Evolutionary conservation across 768 basidiomycete genomes (phyloP).

Genomic region (Agrocybe chaxingu): DNA sequence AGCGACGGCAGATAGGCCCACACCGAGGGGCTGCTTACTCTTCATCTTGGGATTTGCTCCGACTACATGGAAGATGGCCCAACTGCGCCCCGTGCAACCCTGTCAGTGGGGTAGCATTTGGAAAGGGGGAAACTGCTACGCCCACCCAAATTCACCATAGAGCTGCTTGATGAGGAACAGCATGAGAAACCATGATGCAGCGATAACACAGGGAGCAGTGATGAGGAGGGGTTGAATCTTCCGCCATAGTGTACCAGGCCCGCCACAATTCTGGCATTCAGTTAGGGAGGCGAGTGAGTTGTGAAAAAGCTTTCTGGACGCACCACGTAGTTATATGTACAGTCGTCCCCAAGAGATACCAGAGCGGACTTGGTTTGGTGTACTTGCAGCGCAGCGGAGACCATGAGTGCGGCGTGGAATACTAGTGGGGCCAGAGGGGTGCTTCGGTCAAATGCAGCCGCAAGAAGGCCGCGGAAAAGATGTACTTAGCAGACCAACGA

Average conservation of each 20-base stretch:
- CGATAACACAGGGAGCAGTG: constrained; percentile 69
- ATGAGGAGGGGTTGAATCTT: constrained; percentile 67
- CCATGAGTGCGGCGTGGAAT: constrained; percentile 73
- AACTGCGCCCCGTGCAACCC: constrained; percentile 37
- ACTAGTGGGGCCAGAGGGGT: constrained; percentile 33
- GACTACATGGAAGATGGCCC: constrained; percentile 89
- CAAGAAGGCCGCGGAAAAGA: constrained; percentile 1
- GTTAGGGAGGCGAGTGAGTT: not conserved
- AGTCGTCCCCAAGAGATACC: constrained; percentile 30
- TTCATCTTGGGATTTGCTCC: constrained; percentile 85
- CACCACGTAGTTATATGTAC: constrained; percentile 35
- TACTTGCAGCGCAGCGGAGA: constrained; percentile 74
- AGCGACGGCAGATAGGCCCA: constrained; percentile 2
- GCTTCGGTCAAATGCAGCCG: not conserved
- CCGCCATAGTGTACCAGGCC: constrained; percentile 54
- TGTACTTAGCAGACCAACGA: constrained; percentile 69
- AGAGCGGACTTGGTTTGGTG: constrained; percentile 70
- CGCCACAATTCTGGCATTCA: constrained; percentile 39
- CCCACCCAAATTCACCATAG: constrained; percentile 82
- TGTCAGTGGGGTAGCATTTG: not conserved
- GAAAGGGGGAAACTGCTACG: constrained; percentile 5
- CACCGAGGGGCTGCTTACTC: constrained; percentile 40
- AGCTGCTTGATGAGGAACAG: constrained; percentile 68
- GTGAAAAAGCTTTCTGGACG: constrained; percentile 18
- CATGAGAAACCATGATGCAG: constrained; percentile 60